Conservation (phyloP, 2,329 filamentous ascomycete genomes). For the Trichothecium roseum region DNA sequence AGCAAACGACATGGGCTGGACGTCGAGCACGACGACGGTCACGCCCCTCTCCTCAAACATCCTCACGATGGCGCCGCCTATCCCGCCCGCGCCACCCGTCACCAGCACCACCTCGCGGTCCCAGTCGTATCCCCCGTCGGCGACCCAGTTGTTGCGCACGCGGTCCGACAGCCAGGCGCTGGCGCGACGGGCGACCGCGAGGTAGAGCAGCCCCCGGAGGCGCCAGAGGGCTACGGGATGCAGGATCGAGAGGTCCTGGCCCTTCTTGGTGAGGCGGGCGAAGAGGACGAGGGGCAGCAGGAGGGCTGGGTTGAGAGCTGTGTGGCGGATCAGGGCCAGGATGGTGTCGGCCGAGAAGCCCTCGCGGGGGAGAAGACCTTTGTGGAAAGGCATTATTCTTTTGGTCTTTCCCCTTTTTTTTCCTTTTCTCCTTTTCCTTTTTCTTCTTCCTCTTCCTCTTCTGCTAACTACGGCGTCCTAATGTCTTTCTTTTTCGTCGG, state of each 20-base stretch:
- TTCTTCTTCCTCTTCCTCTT: too few species aligned
- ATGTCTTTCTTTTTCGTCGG: too few species aligned
- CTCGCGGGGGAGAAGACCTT: slow-evolving; percentile 43
- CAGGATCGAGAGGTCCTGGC: slow-evolving; percentile 41
- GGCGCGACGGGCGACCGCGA: slow-evolving; percentile 15
- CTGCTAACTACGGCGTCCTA: too few species aligned
- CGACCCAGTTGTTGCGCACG: slow-evolving; percentile 23
- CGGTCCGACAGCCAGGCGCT: slow-evolving; percentile 21
- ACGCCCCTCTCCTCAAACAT: slow-evolving; percentile 54
- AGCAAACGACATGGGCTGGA: slow-evolving; percentile 48
- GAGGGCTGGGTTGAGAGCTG: slow-evolving; percentile 53
- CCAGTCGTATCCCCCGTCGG: slow-evolving; percentile 51
- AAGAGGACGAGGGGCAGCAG: slow-evolving; percentile 54
- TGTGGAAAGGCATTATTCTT: slow-evolving; percentile 27
- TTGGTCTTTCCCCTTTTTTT: slow-evolving; percentile 4
- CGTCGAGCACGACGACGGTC: slow-evolving; percentile 62
- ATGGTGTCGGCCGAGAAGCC: slow-evolving; percentile 52
- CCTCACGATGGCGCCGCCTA: slow-evolving; percentile 56
- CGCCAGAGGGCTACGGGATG: slow-evolving; percentile 40
- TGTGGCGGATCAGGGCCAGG: slow-evolving; percentile 44
- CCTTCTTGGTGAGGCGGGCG: slow-evolving; percentile 52
- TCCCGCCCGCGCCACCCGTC: slow-evolving; percentile 65
- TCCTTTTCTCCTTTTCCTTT: neutral
- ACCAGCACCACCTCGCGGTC: slow-evolving; percentile 59
- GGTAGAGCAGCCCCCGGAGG: slow-evolving; percentile 26